These are phyloP conservation scores for Rugosomyces carneus DNA, from an alignment of 1,284 basidiomycete species.

Conservation along the genomic window DNA sequence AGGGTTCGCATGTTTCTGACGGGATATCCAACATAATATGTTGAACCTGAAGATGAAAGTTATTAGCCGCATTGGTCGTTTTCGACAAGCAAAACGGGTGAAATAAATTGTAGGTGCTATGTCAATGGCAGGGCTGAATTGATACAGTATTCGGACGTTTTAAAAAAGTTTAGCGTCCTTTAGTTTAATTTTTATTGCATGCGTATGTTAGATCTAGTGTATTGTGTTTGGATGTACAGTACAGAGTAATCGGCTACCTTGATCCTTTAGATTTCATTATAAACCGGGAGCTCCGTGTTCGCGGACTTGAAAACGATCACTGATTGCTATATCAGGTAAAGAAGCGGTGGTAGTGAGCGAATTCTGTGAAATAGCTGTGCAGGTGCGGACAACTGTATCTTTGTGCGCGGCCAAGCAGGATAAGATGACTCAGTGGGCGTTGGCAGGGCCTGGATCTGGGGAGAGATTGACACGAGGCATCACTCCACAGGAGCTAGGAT, in stretches of 20 bases:
- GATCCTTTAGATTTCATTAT: neutral
- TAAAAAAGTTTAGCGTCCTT: neutral
- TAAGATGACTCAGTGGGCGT: too few species aligned
- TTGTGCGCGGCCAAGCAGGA: too few species aligned
- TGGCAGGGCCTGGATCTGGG: conserved; percentile 1
- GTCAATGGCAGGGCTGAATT: neutral
- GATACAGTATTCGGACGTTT: neutral
- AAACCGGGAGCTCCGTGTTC: conserved; percentile 5
- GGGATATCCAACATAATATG: neutral
- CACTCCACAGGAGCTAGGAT: neutral
- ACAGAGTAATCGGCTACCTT: neutral
- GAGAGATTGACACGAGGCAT: conserved; percentile 15
- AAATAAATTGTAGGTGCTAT: neutral
- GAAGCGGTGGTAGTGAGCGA: neutral
- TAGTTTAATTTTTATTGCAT: neutral
- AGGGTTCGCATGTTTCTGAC: neutral
- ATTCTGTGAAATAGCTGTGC: conserved; percentile 2
- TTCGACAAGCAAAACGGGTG: neutral
- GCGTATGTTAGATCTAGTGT: neutral
- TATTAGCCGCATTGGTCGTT: neutral
- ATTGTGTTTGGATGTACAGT: neutral
- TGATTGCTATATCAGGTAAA: conserved; percentile 5
- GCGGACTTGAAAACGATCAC: conserved; percentile 16
- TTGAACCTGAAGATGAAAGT: neutral
- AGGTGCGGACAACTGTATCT: too few species aligned